Percentiles rank a stretch among this genome's conserved stretches.
Conservation (phyloP, 495 filamentous ascomycete genomes). For the Neurospora hispaniola region DNA sequence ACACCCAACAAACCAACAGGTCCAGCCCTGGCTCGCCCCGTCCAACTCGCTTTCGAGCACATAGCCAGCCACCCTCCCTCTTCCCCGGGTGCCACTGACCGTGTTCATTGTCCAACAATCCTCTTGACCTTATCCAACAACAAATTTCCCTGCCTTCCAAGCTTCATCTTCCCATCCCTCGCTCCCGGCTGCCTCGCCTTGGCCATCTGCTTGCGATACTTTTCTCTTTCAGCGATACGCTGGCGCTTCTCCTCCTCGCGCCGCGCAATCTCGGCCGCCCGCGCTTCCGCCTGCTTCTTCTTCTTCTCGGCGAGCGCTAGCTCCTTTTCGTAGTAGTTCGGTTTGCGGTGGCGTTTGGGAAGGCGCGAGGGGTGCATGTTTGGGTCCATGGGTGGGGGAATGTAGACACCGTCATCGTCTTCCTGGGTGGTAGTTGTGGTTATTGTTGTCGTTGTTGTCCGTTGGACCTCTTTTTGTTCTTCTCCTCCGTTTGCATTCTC, state of each 20-base stretch:
- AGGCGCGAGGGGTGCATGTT: conserved; percentile 5
- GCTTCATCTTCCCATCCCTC: conserved; percentile 65
- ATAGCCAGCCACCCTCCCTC: not conserved
- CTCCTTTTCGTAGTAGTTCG: conserved; percentile 67
- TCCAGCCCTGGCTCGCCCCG: not conserved
- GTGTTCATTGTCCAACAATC: conserved; percentile 40
- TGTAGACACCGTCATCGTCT: not conserved
- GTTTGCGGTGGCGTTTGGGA: conserved; percentile 25
- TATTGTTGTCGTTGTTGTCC: not conserved
- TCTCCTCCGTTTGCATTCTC: not conserved
- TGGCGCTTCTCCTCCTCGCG: conserved; percentile 40
- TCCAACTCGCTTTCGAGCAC: not conserved
- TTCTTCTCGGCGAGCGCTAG: conserved; percentile 56
- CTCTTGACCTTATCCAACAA: conserved; percentile 72
- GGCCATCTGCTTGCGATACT: conserved; percentile 55
- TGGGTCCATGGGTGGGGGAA: conserved; percentile 1
- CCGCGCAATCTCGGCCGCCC: conserved; percentile 45
- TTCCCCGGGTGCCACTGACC: not conserved
- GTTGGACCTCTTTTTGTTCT: not conserved
- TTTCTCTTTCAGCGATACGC: conserved; percentile 51
- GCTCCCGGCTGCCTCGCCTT: conserved; percentile 62
- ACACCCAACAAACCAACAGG: not conserved
- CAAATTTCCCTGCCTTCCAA: conserved; percentile 78
- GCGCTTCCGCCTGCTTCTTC: conserved; percentile 52
- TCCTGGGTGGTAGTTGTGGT: not conserved